These are phyloP conservation scores for Aspergillus affinis DNA, from an alignment of 495 filamentous ascomycete genomes.

Conservation along the genomic window DNA sequence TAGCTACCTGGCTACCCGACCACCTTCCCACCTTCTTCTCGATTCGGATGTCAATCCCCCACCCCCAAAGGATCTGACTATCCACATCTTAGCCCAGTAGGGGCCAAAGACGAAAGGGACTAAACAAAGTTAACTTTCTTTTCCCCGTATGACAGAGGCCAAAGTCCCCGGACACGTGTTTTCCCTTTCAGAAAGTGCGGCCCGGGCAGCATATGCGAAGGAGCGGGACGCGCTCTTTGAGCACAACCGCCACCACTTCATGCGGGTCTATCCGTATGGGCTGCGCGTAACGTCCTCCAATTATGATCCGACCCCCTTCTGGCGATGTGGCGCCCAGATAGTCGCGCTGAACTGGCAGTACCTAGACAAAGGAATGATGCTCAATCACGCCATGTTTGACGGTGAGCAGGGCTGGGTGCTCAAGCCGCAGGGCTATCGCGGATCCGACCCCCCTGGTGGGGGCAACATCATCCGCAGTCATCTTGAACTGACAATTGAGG, in stretches of 20 bases:
- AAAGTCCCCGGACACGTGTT: slow-evolving; percentile 80
- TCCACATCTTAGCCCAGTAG: not conserved
- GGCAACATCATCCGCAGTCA: slow-evolving; percentile 25
- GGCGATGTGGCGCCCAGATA: slow-evolving; percentile 87
- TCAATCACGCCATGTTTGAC: slow-evolving; percentile 90
- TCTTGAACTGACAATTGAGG: slow-evolving; percentile 48
- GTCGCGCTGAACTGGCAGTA: slow-evolving; percentile 95
- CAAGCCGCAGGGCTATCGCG: slow-evolving; percentile 71
- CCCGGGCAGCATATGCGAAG: slow-evolving; percentile 66
- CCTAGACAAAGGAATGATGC: slow-evolving; percentile 90
- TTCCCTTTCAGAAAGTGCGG: slow-evolving; percentile 78
- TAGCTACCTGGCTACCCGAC: not conserved
- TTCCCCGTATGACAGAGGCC: slow-evolving; percentile 47
- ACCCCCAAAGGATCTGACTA: not conserved
- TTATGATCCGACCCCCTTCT: slow-evolving; percentile 77
- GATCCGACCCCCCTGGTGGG: slow-evolving; percentile 22
- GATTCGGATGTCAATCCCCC: not conserved
- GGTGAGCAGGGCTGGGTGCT: slow-evolving; percentile 79
- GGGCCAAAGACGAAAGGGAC: not conserved
- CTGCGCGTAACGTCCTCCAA: slow-evolving; percentile 82
- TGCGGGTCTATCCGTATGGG: slow-evolving; percentile 86
- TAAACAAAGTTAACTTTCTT: not conserved
- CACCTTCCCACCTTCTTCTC: not conserved
- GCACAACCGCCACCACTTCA: slow-evolving; percentile 81
- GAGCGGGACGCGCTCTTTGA: slow-evolving; percentile 62